Evolutionary conservation across 768 basidiomycete species (phyloP).

Genomic region (Phaeolepiota aurea): DNA sequence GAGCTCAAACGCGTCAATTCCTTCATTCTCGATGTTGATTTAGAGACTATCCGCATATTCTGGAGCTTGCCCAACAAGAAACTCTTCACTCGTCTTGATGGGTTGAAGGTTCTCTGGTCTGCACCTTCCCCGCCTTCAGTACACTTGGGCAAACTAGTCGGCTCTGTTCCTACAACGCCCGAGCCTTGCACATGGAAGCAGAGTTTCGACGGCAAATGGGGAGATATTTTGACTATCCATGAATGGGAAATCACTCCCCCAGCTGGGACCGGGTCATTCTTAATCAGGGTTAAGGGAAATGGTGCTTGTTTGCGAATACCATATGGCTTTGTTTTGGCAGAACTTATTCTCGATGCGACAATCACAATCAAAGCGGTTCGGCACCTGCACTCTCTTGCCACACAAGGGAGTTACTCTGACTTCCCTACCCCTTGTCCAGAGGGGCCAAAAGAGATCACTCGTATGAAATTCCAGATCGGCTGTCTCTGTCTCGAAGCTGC

Average conservation of each 20-base stretch:
- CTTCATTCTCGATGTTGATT: constrained; percentile 10
- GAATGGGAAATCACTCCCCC: constrained; percentile 35
- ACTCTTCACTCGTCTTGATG: constrained; percentile 35
- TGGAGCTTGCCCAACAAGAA: constrained; percentile 41
- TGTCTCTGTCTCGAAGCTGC: constrained; percentile 66
- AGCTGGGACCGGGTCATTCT: constrained; percentile 19
- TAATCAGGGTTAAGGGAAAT: constrained; percentile 48
- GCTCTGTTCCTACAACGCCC: constrained; percentile 50
- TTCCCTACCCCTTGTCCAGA: constrained; percentile 64
- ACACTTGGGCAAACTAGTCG: constrained; percentile 32
- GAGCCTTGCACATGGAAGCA: constrained; percentile 25
- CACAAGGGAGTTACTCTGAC: constrained; percentile 38
- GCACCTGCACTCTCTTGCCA: constrained; percentile 54
- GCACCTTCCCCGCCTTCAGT: constrained; percentile 20
- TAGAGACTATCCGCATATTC: constrained; percentile 35
- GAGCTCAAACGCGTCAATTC: not conserved
- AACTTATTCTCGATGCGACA: constrained; percentile 64
- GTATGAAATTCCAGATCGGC: constrained; percentile 48
- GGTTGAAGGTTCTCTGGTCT: constrained; percentile 17
- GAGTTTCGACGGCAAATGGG: constrained; percentile 45
- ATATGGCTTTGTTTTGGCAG: constrained; percentile 64
- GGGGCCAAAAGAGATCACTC: constrained; percentile 63
- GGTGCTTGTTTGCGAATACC: constrained; percentile 75
- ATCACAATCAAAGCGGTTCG: constrained; percentile 66
- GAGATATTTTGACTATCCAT: constrained; percentile 59